Conservation (phyloP, 768 basidiomycete genomes). For the Lentinula sp. region DNA sequence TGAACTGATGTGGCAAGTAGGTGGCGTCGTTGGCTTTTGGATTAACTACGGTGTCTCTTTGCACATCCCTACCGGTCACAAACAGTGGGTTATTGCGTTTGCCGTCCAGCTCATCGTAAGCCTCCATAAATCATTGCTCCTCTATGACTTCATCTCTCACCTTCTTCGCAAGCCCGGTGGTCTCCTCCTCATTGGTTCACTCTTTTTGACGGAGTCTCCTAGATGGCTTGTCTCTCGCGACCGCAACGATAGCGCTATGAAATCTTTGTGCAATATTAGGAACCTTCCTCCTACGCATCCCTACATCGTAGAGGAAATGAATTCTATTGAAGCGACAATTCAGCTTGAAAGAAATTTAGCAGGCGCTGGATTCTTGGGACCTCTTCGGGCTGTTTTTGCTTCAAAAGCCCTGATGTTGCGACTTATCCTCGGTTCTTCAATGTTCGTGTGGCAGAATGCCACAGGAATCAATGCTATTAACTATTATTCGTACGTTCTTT, state of each 20-base stretch:
- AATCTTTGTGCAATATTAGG: constrained; percentile 26
- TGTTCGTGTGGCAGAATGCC: constrained; percentile 41
- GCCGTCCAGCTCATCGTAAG: constrained; percentile 31
- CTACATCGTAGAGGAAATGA: constrained; percentile 22
- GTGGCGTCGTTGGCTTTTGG: constrained; percentile 30
- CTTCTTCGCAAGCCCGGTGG: constrained; percentile 17
- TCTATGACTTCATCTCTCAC: neutral
- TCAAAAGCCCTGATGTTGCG: constrained; percentile 25
- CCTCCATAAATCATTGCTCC: neutral
- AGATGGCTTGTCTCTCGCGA: constrained; percentile 32
- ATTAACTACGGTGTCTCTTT: constrained; percentile 28
- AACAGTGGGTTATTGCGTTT: constrained; percentile 32
- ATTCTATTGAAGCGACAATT: constrained; percentile 19
- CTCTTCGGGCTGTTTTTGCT: constrained; percentile 22
- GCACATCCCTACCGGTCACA: constrained; percentile 20
- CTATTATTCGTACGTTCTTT: constrained; percentile 31
- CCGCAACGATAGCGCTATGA: constrained; percentile 20
- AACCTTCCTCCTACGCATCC: constrained; percentile 13
- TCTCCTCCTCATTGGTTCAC: constrained; percentile 24
- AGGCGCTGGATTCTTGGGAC: constrained; percentile 28
- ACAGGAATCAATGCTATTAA: constrained; percentile 41
- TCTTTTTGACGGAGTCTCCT: constrained; percentile 29
- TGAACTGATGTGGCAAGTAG: constrained; percentile 44
- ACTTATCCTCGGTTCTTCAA: constrained; percentile 25
- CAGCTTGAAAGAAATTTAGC: constrained; percentile 24